These are phyloP conservation scores for Mycena albidolilacea DNA, from an alignment of 768 basidiomycete species.

Conservation along the genomic window DNA sequence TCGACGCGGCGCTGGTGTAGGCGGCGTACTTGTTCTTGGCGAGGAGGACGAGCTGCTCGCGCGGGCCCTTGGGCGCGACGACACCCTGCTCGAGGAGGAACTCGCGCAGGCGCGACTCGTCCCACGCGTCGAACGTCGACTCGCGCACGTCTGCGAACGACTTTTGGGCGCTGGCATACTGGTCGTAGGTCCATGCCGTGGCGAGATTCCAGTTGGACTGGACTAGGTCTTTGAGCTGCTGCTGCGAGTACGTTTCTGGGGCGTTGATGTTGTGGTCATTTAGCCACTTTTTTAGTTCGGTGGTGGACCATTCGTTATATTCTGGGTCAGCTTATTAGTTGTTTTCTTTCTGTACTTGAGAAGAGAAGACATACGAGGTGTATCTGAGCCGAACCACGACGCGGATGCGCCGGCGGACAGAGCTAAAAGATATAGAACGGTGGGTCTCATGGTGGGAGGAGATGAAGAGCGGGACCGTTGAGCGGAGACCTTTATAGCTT, in stretches of 20 bases:
- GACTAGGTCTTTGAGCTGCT: slow-evolving; percentile 64
- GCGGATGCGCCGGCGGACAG: slow-evolving; percentile 1
- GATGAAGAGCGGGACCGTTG: not conserved
- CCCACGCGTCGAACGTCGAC: slow-evolving; percentile 83
- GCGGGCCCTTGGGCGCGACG: slow-evolving; percentile 83
- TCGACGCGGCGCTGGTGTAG: slow-evolving; percentile 73
- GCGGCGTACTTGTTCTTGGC: slow-evolving; percentile 80
- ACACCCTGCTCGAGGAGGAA: slow-evolving; percentile 92
- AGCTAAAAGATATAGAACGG: not conserved
- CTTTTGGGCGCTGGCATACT: slow-evolving; percentile 74
- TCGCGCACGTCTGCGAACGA: slow-evolving; percentile 73
- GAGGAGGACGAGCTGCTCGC: slow-evolving; percentile 84
- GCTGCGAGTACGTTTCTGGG: slow-evolving; percentile 60
- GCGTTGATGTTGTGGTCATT: slow-evolving; percentile 73
- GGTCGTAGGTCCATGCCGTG: slow-evolving; percentile 72
- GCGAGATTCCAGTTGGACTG: slow-evolving; percentile 72
- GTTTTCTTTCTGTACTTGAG: too few species aligned
- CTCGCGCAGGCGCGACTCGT: slow-evolving; percentile 84
- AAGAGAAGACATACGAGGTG: not conserved
- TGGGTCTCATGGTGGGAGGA: slow-evolving; percentile 17
- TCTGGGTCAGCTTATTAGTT: slow-evolving; percentile 34
- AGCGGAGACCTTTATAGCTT: not conserved
- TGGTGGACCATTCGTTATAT: slow-evolving; percentile 71
- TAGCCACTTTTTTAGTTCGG: slow-evolving; percentile 79
- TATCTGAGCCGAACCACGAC: slow-evolving; percentile 9